Conservation (phyloP, 2,329 filamentous ascomycete species). For the Colletotrichum sp. region DNA sequence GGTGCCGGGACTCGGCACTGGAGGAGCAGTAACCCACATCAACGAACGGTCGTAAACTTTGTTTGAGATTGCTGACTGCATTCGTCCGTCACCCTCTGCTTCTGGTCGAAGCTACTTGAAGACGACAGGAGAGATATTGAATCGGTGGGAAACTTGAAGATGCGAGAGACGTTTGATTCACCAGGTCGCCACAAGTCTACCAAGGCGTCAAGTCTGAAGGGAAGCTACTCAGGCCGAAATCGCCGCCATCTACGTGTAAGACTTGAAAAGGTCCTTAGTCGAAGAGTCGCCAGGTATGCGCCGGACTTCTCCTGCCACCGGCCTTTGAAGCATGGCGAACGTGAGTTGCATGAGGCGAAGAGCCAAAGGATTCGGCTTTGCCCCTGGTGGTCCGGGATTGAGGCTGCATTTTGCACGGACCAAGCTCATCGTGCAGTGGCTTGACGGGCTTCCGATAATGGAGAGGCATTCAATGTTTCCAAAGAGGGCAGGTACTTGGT, state of each 20-base stretch:
- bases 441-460: neutral
- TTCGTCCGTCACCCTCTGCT: neutral
- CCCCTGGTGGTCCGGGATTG: neutral
- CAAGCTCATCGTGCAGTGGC: neutral
- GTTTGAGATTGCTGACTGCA: neutral
- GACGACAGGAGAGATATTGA: neutral
- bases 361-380: neutral
- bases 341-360: neutral
- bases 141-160: accelerated
- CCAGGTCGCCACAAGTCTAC: neutral
- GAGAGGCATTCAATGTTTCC: neutral
- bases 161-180: neutral
- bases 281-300: neutral
- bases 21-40: neutral
- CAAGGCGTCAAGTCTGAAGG: neutral
- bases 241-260: neutral
- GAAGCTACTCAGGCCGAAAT: neutral
- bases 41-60: neutral
- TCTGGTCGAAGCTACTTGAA: neutral
- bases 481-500: neutral
- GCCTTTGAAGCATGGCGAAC: neutral
- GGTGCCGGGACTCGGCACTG: neutral
- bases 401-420: neutral
- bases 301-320: neutral
- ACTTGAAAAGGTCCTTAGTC: accelerated